phyloP scores from a whole-genome alignment of 1,284 basidiomycete genomes.

The Fomitopsis schrenkii region DNA sequence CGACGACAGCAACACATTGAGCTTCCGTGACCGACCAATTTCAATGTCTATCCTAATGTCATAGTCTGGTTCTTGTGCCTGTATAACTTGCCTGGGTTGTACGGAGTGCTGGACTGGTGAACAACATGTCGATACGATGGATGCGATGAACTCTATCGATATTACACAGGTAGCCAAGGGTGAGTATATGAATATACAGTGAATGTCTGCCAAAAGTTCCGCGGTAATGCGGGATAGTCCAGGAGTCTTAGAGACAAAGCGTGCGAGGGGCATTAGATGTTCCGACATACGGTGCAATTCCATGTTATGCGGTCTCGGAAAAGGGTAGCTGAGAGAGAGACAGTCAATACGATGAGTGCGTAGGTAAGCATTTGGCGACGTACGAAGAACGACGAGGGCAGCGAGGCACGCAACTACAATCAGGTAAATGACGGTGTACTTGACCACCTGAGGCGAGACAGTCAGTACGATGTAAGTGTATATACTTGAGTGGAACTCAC shows the following conservation, averaged over 20 bases:
- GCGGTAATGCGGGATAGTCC: slow-evolving; percentile 1
- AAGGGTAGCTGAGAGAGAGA: slow-evolving; percentile 46
- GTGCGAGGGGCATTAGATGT: slow-evolving; percentile 50
- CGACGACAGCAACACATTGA: neutral
- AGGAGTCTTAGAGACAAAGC: neutral
- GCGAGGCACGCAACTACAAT: slow-evolving; percentile 76
- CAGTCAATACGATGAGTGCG: slow-evolving; percentile 4
- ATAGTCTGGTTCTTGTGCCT: neutral
- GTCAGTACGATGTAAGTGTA: neutral
- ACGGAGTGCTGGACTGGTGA: neutral
- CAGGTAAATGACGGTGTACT: slow-evolving; percentile 84
- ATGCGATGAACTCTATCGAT: slow-evolving; percentile 6
- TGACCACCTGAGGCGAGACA: slow-evolving; percentile 49
- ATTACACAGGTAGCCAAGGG: slow-evolving; percentile 8
- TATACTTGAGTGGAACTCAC: slow-evolving; percentile 37
- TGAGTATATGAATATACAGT: slow-evolving; percentile 12
- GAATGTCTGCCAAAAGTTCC: slow-evolving; percentile 6
- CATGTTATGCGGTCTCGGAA: slow-evolving; percentile 69
- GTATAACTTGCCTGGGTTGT: neutral
- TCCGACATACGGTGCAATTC: slow-evolving; percentile 71
- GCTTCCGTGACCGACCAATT: neutral
- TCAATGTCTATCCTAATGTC: neutral
- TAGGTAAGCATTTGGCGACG: slow-evolving; percentile 27
- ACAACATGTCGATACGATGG: neutral
- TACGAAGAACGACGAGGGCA: slow-evolving; percentile 80